phyloP scores from a whole-genome alignment of 1,139 yeast genomes.

The Diutina sp. region DNA sequence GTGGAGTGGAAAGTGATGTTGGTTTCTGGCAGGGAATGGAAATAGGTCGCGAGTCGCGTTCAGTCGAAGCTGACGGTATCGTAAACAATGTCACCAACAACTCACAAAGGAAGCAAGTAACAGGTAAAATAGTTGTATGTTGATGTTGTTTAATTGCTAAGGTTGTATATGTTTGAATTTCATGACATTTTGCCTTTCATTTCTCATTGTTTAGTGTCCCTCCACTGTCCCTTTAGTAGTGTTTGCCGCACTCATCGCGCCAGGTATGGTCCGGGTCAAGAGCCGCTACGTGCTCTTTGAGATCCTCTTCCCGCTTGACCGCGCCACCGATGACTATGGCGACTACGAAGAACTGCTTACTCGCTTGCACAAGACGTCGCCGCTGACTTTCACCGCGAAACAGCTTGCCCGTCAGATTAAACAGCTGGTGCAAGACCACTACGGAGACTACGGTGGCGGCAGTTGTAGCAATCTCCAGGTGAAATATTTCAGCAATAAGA shows the following conservation, averaged over 20 bases:
- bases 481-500: slow-evolving; percentile 70
- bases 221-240: too few species aligned
- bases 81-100: too few species aligned
- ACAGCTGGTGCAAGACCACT: slow-evolving; percentile 39
- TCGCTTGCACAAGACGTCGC: slow-evolving; percentile 36
- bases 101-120: too few species aligned
- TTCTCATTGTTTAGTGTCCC: too few species aligned
- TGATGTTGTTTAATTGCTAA: too few species aligned
- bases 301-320: slow-evolving; percentile 46
- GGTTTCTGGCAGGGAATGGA: too few species aligned
- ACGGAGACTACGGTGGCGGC: slow-evolving; percentile 76
- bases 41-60: too few species aligned
- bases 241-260: background rate
- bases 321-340: slow-evolving; percentile 2
- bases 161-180: too few species aligned
- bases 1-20: background rate
- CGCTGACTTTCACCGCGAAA: slow-evolving; percentile 29
- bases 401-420: slow-evolving; percentile 41
- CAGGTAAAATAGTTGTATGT: too few species aligned
- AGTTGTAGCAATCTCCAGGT: slow-evolving; percentile 49
- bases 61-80: background rate
- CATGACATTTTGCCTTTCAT: too few species aligned
- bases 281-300: slow-evolving; percentile 78
- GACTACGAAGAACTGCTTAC: slow-evolving; percentile 18
- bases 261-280: slow-evolving; percentile 71